Evolutionary conservation across 208 protist species (phyloP).

Genomic region (Leishmania mexicana): DNA sequence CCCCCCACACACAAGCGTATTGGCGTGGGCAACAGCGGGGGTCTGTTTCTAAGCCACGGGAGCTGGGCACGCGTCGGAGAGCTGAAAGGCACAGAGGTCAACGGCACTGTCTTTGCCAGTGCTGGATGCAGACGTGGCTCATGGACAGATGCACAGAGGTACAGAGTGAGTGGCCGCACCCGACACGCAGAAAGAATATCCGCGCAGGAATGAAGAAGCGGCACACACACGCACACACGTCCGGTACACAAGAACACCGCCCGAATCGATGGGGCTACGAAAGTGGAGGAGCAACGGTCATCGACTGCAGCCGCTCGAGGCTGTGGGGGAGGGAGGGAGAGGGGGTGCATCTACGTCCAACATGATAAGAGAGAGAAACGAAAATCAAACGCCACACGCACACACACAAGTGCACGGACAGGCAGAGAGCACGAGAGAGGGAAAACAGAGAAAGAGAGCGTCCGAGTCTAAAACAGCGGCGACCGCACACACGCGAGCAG

Average conservation of each 20-base stretch:
- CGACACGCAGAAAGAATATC: background rate
- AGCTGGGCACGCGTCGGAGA: background rate
- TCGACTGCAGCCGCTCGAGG: background rate
- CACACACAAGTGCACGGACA: background rate
- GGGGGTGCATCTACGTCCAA: slow-evolving; percentile 3
- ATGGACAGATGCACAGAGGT: background rate
- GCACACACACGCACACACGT: background rate
- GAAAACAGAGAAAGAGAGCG: background rate
- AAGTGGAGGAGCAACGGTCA: background rate
- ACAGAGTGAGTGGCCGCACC: background rate
- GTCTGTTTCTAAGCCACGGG: background rate
- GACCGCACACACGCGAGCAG: background rate
- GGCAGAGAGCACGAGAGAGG: background rate
- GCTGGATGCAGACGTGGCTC: background rate
- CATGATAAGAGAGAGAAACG: background rate
- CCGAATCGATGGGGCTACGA: background rate
- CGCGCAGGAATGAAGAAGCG: background rate
- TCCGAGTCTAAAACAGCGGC: background rate
- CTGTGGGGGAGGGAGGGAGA: background rate
- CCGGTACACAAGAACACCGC: background rate
- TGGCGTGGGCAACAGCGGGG: background rate
- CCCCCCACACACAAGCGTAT: background rate
- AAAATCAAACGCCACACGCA: background rate
- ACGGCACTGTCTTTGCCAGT: background rate
- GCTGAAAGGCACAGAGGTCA: background rate